Evolutionary conservation across 2,329 filamentous ascomycete genomes (phyloP).

Genomic region (Colletotrichum sp.): DNA sequence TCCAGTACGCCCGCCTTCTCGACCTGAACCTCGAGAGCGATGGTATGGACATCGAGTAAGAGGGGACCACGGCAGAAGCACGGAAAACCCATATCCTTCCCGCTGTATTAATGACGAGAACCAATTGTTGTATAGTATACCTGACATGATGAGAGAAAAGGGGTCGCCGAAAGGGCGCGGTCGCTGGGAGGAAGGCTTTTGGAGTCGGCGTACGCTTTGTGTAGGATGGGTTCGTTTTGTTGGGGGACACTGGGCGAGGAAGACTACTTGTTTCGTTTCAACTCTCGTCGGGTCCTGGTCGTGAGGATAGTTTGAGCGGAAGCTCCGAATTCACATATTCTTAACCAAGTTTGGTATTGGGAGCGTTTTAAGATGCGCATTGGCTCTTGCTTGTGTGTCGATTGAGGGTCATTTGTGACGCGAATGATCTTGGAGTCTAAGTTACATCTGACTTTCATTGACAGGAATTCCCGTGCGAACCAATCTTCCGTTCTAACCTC

Average conservation of each 20-base stretch:
- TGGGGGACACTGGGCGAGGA: background rate
- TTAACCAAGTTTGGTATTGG: background rate
- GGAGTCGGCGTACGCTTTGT: slow-evolving; percentile 9
- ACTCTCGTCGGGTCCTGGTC: background rate
- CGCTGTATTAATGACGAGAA: slow-evolving; percentile 3
- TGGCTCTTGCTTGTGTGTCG: background rate
- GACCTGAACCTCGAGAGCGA: slow-evolving; percentile 61
- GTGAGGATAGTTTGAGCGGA: background rate
- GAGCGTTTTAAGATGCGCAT: fast-evolving
- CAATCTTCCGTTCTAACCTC: fast-evolving
- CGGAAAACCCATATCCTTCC: background rate
- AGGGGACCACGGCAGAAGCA: background rate
- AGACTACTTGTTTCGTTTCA: background rate
- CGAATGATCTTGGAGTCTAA: background rate
- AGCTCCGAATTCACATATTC: background rate
- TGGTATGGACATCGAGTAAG: slow-evolving; percentile 42
- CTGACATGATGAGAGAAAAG: slow-evolving; percentile 1
- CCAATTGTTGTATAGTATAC: slow-evolving; percentile 18
- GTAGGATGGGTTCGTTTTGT: background rate
- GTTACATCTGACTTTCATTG: background rate
- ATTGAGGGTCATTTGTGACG: fast-evolving
- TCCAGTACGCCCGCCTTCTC: slow-evolving; percentile 88
- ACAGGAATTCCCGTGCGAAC: fast-evolving
- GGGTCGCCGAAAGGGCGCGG: background rate
- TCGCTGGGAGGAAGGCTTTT: background rate